Evolutionary conservation across 495 filamentous ascomycete species (phyloP), one percentile per base, ranked within the genome.

Genomic region (Podospora didyma): DNA sequence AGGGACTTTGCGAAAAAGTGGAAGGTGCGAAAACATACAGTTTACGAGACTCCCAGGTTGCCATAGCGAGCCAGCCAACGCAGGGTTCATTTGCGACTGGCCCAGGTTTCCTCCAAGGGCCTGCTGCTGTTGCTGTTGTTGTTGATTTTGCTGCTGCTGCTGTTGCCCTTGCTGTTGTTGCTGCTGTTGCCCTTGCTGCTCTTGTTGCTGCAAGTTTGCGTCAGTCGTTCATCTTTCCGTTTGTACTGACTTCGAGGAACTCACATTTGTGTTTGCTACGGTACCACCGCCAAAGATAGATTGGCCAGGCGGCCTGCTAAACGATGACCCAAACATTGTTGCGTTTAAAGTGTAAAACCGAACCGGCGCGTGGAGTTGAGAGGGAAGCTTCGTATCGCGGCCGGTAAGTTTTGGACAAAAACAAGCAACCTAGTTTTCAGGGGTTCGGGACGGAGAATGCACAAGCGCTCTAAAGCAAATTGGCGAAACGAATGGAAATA

Each of bases 61-160:
- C 77, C 77, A 80, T 51, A 80, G 66, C 35, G 73, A 70, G 42
- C 68, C 72, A 23, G 66, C 70, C 44, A 74, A 65, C 57, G 70
- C 72, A 4, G 39, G 39, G 39, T 42, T 42, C n/a, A 17, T 14
- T 16, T 42, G 39, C 14, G 5, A 17, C 45, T 47, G 45, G 7
- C 31, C 49, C 31, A 51, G 14, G 11, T 22, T 70, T 56, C 54
- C 64, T 66, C 64, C 46, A 62, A 59, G 3, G 3, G 37, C n/a
- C 35, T 68, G 62, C 28, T 68, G 71, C 44, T 68, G 71, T 23
- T 68, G 71, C 11, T 63, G 66, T 37, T 63, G 70, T 53, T 67
- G 69, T 31, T 60, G 63, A 24, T 65, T 58, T 49, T 69, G 65
- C 56, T 71, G 72, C 21, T 60, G 56, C 44, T 62, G 55, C 20